Evolutionary conservation across 495 filamentous ascomycete genomes (phyloP).

Genomic region (Usnea hakonensis): DNA sequence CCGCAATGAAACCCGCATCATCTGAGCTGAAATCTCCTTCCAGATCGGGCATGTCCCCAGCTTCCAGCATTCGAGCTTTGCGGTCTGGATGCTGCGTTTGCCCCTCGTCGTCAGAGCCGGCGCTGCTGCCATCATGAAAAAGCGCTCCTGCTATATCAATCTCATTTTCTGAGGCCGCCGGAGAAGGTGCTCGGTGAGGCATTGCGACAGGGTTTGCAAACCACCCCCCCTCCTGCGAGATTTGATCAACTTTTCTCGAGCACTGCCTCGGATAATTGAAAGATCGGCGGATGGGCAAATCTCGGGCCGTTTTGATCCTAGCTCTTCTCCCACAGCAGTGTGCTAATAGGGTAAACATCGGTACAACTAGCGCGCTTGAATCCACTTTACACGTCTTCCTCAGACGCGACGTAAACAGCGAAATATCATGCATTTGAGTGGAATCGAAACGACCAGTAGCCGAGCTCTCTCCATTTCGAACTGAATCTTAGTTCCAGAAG

Average conservation of each 20-base stretch:
- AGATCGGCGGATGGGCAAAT: background rate
- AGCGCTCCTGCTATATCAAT: conserved; percentile 79
- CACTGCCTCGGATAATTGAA: too few species aligned
- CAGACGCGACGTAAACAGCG: conserved; percentile 11
- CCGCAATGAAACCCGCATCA: conserved; percentile 84
- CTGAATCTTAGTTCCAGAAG: background rate
- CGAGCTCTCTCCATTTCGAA: background rate
- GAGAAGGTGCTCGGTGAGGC: conserved; percentile 63
- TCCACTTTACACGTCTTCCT: conserved; percentile 16
- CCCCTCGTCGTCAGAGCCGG: conserved; percentile 33
- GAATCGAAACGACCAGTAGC: background rate
- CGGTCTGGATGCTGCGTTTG: conserved; percentile 30
- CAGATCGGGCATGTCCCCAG: conserved; percentile 36
- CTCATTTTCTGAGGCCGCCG: conserved; percentile 78
- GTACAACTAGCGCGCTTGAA: conserved; percentile 3
- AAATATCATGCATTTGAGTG: background rate
- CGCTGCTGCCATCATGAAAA: conserved; percentile 54
- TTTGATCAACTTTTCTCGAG: background rate
- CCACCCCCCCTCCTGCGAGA: background rate
- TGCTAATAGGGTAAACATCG: conserved; percentile 1
- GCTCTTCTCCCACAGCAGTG: too few species aligned
- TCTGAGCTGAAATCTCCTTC: conserved; percentile 54
- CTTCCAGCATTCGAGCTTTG: conserved; percentile 22
- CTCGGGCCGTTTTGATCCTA: background rate
- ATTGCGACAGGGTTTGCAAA: conserved; percentile 28